Conservation (phyloP, 2,329 filamentous ascomycete species). For the Herpotrichia juniperi region DNA sequence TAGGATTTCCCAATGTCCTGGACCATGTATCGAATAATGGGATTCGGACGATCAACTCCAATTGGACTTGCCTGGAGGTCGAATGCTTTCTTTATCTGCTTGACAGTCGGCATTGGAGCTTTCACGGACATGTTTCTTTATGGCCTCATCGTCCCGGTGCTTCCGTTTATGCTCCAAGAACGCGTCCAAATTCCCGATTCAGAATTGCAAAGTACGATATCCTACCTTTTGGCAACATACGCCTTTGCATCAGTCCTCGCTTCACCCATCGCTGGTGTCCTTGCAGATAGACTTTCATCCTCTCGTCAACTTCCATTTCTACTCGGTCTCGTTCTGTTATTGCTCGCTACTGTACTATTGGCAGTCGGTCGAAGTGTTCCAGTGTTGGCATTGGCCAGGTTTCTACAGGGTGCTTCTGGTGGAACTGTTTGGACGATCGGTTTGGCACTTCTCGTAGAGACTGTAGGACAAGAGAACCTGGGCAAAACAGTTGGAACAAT, state of each 20-base stretch:
- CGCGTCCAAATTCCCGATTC: slow-evolving; percentile 55
- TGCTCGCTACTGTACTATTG: slow-evolving; percentile 62
- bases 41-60: slow-evolving; percentile 14
- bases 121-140: slow-evolving; percentile 68
- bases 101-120: slow-evolving; percentile 61
- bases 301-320: slow-evolving; percentile 65
- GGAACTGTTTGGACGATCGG: slow-evolving; percentile 67
- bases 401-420: slow-evolving; percentile 63
- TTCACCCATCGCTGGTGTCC: slow-evolving; percentile 59
- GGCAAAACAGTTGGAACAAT: slow-evolving; percentile 68
- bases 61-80: slow-evolving; percentile 60
- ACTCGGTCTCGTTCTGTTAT: slow-evolving; percentile 58
- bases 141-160: slow-evolving; percentile 62
- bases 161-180: slow-evolving; percentile 63
- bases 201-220: slow-evolving; percentile 60
- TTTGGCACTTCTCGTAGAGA: slow-evolving; percentile 64
- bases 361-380: slow-evolving; percentile 57
- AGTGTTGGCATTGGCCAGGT: slow-evolving; percentile 58
- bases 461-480: slow-evolving; percentile 61
- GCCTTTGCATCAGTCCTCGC: slow-evolving; percentile 60
- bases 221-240: slow-evolving; percentile 60
- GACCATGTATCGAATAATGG: slow-evolving; percentile 11
- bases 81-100: slow-evolving; percentile 63
- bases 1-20: neutral
- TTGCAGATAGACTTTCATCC: slow-evolving; percentile 58